Conservation (phyloP, 1,139 yeast genomes). For the Tardiomyces depauwii region DNA sequence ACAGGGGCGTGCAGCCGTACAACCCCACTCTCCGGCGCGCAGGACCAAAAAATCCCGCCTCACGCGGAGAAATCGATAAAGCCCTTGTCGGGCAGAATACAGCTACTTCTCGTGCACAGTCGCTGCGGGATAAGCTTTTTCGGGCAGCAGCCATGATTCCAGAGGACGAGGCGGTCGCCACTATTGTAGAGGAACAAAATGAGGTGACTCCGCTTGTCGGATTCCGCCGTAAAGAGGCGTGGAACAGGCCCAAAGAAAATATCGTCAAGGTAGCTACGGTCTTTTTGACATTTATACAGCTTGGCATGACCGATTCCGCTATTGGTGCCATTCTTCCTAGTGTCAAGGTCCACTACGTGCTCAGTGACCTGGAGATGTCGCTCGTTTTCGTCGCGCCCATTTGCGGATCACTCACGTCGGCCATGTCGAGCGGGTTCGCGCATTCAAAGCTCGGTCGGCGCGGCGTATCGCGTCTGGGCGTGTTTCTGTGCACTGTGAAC, state of each 20-base stretch:
- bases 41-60: too few relatives aligned
- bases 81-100: too few relatives aligned
- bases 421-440: conserved; percentile 21
- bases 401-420: conserved; percentile 26
- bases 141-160: background rate
- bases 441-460: conserved; percentile 33
- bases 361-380: conserved; percentile 5
- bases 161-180: background rate
- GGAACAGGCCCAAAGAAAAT: background rate
- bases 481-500: conserved; percentile 28
- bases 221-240: background rate
- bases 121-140: too few relatives aligned
- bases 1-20: too few relatives aligned
- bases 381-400: conserved; percentile 14
- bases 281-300: background rate
- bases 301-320: background rate
- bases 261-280: background rate
- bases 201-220: background rate
- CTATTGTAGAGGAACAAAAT: background rate
- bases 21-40: too few relatives aligned
- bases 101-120: too few relatives aligned
- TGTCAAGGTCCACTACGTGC: background rate
- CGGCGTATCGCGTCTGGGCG: conserved; percentile 30
- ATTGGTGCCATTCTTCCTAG: background rate
- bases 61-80: too few relatives aligned